A percentile compares a stretch with the other conserved stretches of the same genome.
phyloP scores from a whole-genome alignment of 202 grass and related monocot genomes.

The Bolboschoenoplectus hybrid region DNA sequence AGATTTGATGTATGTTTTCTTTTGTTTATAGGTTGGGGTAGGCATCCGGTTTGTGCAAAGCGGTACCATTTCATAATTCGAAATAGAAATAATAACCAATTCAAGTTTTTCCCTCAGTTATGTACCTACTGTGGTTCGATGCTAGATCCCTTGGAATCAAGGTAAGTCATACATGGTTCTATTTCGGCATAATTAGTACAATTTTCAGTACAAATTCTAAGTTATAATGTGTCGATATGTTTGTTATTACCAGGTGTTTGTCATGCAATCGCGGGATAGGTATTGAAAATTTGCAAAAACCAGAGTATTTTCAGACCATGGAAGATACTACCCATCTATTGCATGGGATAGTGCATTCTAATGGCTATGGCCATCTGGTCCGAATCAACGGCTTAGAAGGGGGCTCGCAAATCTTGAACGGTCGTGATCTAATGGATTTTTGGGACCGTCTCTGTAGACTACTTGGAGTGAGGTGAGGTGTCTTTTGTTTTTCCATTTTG shows the following conservation, averaged over 20 bases:
- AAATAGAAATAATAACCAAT: conserved; percentile 46
- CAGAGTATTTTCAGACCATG: conserved; percentile 39
- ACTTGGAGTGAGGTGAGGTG: conserved; percentile 64
- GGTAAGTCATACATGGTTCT: conserved; percentile 43
- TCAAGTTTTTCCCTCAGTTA: conserved; percentile 43
- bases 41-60: conserved; percentile 86
- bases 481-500: neutral
- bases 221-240: neutral
- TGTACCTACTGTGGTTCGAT: conserved; percentile 69
- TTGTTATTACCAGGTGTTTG: conserved; percentile 47
- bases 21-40: conserved; percentile 72
- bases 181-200: neutral
- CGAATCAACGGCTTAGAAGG: conserved; percentile 87
- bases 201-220: neutral
- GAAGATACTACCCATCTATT: conserved; percentile 73
- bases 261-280: conserved; percentile 66
- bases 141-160: conserved; percentile 61
- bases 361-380: conserved; percentile 85
- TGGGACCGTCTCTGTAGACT: conserved; percentile 85
- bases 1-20: neutral
- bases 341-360: conserved; percentile 84
- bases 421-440: conserved; percentile 76
- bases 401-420: conserved; percentile 65
- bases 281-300: conserved; percentile 43
- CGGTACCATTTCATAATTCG: conserved; percentile 96